Conservation (phyloP, 768 basidiomycete genomes). For the Naganishia onofrii region DNA sequence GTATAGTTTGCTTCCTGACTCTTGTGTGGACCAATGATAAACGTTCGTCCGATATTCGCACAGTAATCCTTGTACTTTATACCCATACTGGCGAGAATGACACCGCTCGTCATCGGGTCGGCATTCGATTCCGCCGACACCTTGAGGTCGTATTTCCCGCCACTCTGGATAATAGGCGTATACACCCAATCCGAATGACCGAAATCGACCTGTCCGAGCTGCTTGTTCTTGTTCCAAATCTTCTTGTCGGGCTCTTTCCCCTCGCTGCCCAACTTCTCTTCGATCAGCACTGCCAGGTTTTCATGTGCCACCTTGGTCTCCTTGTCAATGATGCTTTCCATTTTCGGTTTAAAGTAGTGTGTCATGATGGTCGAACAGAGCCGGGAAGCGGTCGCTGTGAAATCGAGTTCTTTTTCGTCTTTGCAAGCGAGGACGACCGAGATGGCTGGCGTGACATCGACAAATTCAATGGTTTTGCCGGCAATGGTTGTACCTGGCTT, state of each 20-base stretch:
- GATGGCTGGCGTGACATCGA: conserved; percentile 74
- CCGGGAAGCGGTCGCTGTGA: conserved; percentile 67
- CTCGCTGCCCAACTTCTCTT: conserved; percentile 80
- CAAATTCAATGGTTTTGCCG: conserved; percentile 64
- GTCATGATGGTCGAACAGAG: conserved; percentile 81
- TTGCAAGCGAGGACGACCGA: conserved; percentile 80
- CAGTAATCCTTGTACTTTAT: conserved; percentile 91
- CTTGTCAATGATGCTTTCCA: conserved; percentile 86
- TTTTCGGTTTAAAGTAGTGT: conserved; percentile 78
- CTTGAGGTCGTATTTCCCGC: conserved; percentile 83
- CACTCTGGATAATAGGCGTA: conserved; percentile 91
- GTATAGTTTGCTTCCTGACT: conserved; percentile 87
- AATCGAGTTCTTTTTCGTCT: conserved; percentile 87
- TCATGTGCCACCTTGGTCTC: conserved; percentile 89
- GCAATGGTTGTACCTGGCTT: conserved; percentile 52
- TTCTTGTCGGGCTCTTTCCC: conserved; percentile 89
- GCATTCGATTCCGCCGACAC: conserved; percentile 80
- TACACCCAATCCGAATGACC: conserved; percentile 88
- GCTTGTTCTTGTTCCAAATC: conserved; percentile 66
- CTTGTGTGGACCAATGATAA: conserved; percentile 92
- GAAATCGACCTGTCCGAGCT: conserved; percentile 71
- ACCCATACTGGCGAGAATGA: conserved; percentile 81
- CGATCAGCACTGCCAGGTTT: conserved; percentile 60
- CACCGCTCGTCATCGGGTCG: conserved; percentile 77
- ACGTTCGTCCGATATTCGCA: conserved; percentile 85